These are phyloP conservation scores for Actinomortierella wolfii DNA, from an alignment of 371 early-diverging fungal species.

Conservation along the genomic window DNA sequence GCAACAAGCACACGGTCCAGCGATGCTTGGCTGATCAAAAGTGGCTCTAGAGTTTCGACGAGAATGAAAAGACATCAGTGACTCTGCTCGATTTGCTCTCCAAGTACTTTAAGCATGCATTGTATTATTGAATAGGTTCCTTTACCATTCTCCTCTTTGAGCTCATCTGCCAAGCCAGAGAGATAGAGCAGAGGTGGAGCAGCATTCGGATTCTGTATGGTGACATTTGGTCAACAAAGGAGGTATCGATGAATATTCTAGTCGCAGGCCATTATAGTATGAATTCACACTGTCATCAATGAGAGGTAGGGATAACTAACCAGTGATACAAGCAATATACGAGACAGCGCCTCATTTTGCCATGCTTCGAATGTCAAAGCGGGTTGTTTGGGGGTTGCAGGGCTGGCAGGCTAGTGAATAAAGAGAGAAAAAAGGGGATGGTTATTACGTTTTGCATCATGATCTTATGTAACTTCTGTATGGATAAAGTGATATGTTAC, in stretches of 20 bases:
- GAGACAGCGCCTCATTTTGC: slow-evolving; percentile 83
- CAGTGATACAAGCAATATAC: slow-evolving; percentile 83
- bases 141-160: slow-evolving; percentile 5
- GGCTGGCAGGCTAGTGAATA: slow-evolving; percentile 12
- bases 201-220: slow-evolving; percentile 29
- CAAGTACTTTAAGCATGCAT: background rate
- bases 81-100: background rate
- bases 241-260: slow-evolving; percentile 4
- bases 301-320: slow-evolving; percentile 52
- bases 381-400: slow-evolving; percentile 38
- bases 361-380: slow-evolving; percentile 79
- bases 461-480: too few species aligned
- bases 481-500: background rate
- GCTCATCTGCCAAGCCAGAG: slow-evolving; percentile 25
- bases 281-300: background rate
- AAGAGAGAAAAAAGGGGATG: too few species aligned
- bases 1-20: slow-evolving; percentile 81
- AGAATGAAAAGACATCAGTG: slow-evolving; percentile 1
- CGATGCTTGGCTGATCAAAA: slow-evolving; percentile 53
- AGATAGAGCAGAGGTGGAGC: slow-evolving; percentile 26
- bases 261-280: slow-evolving; percentile 5
- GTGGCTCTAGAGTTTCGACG: slow-evolving; percentile 46
- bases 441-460: too few species aligned
- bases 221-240: background rate
- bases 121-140: slow-evolving; percentile 23